phyloP scores from a whole-genome alignment of 108 stramenopile genomes.

The Craspedostauros australis region DNA sequence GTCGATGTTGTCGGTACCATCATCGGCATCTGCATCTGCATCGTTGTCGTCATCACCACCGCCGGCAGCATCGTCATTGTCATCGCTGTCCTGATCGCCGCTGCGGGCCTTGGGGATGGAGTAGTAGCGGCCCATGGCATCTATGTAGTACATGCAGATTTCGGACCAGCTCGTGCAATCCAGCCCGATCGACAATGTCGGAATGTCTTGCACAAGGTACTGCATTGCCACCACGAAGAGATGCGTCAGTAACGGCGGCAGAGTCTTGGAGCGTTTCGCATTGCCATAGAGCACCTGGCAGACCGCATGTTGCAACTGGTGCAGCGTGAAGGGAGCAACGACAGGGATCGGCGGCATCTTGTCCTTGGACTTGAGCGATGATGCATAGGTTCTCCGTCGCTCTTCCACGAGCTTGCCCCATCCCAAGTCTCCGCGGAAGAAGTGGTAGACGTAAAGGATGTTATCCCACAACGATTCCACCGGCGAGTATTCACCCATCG shows the following conservation, averaged over 20 bases:
- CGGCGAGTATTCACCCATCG: too few relatives aligned
- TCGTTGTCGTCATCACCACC: too few relatives aligned
- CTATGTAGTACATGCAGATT: conserved; percentile 63
- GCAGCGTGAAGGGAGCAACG: conserved; percentile 49
- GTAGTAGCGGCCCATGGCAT: conserved; percentile 76
- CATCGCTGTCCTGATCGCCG: too few relatives aligned
- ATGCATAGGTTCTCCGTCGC: conserved; percentile 12
- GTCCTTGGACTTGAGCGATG: conserved; percentile 8
- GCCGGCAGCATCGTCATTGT: too few relatives aligned
- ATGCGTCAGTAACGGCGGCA: conserved; percentile 73
- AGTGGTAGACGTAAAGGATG: conserved; percentile 68
- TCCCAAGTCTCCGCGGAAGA: conserved; percentile 75
- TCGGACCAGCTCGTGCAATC: conserved; percentile 73
- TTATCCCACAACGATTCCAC: conserved; percentile 39
- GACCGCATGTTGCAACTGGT: conserved; percentile 57
- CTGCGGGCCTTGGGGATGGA: too few relatives aligned
- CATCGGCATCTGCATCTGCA: too few relatives aligned
- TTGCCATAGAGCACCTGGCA: conserved; percentile 59
- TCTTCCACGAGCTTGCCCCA: conserved; percentile 28
- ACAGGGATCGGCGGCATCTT: too few relatives aligned
- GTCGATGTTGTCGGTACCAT: too few relatives aligned
- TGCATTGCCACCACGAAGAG: conserved; percentile 64
- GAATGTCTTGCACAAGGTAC: conserved; percentile 38
- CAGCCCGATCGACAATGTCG: conserved; percentile 40
- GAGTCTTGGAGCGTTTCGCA: conserved; percentile 44